Base-by-base conservation (phyloP, 2,329 filamentous ascomycete genomes). In the Cladobotryum protrusum region DNA sequence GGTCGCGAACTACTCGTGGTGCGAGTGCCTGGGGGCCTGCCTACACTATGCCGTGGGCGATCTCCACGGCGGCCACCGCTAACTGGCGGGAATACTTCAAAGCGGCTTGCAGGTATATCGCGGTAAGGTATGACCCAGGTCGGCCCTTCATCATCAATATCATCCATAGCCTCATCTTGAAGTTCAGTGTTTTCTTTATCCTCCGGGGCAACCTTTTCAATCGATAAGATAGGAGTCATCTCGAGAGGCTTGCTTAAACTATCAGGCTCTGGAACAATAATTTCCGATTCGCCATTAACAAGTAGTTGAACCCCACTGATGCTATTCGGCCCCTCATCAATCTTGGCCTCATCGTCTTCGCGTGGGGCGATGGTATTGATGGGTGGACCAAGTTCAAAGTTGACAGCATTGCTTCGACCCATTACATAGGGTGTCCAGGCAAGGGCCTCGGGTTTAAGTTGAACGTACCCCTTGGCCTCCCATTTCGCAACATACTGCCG, bases 391-490 rank as follows among this genome's bases (percentile, higher is more conserved):
- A 90, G 80, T 62, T 95, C 89, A 59, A 93, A 92, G 60, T 89
- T 87, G 4, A 85, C 86, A 34, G 86, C 82, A 57, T 87, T 91
- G 65, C 81, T 86, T 54, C 89, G 83, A 20, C 93, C 92, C 90
- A 96, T 97, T 39, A 97, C 84, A 65, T 96, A 99, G 0, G 93
- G 93, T 13, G 91, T 96, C 93, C 93, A 99, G 11, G 91, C 86
- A 20, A 99, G 76, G 15, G 83, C 83, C 41, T 86, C 82, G 0
- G 87, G 82, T 57, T 93, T 87, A 34, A 99, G 79, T 59, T 83
- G 86, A 18, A 96, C 87, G 58, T 96, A 95, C 9, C 86, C 84
- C 63, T 96, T 96, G 44, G 79, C 78, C 62, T 96, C 88, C 81
- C 92, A 96, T 56, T 92, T 93, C 32, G 82, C 79, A 53, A 96